These are phyloP conservation scores for Alternaria burnsii DNA, from an alignment of 2,329 filamentous ascomycete genomes.

Conservation along the genomic window DNA sequence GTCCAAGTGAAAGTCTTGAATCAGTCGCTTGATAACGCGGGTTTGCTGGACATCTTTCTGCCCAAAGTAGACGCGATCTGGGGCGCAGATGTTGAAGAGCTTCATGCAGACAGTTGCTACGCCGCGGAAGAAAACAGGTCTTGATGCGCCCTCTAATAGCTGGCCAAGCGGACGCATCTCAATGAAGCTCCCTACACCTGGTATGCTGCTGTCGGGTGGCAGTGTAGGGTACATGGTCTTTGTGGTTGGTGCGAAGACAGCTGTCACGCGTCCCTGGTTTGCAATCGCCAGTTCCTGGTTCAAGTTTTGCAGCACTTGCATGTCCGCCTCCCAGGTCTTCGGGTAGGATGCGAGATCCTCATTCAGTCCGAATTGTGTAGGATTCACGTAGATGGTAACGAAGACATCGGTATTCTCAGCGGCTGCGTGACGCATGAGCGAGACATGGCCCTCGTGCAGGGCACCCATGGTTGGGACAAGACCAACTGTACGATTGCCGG, in stretches of 20 bases:
- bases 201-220: slow-evolving; percentile 73
- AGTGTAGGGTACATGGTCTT: slow-evolving; percentile 87
- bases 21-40: slow-evolving; percentile 85
- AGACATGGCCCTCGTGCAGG: slow-evolving; percentile 89
- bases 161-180: slow-evolving; percentile 85
- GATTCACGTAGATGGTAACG: slow-evolving; percentile 94
- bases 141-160: slow-evolving; percentile 81
- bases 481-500: slow-evolving; percentile 76
- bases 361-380: slow-evolving; percentile 88
- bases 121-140: slow-evolving; percentile 95
- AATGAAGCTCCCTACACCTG: slow-evolving; percentile 87
- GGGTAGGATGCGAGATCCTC: slow-evolving; percentile 93
- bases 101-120: slow-evolving; percentile 98
- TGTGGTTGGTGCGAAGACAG: slow-evolving; percentile 86
- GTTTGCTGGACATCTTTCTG: slow-evolving; percentile 99
- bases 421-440: slow-evolving; percentile 84
- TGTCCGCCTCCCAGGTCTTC: slow-evolving; percentile 84
- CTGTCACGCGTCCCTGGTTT: slow-evolving; percentile 71
- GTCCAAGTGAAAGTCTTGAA: slow-evolving; percentile 84
- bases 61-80: slow-evolving; percentile 87
- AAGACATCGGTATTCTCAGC: slow-evolving; percentile 85
- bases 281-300: slow-evolving; percentile 72
- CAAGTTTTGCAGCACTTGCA: slow-evolving; percentile 70
- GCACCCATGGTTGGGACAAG: slow-evolving; percentile 98
- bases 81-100: slow-evolving; percentile 81